A percentile compares a stretch with the other conserved stretches of the same genome.
phyloP scores from a whole-genome alignment of 2,329 filamentous ascomycete genomes.

The Xylaria sp. region DNA sequence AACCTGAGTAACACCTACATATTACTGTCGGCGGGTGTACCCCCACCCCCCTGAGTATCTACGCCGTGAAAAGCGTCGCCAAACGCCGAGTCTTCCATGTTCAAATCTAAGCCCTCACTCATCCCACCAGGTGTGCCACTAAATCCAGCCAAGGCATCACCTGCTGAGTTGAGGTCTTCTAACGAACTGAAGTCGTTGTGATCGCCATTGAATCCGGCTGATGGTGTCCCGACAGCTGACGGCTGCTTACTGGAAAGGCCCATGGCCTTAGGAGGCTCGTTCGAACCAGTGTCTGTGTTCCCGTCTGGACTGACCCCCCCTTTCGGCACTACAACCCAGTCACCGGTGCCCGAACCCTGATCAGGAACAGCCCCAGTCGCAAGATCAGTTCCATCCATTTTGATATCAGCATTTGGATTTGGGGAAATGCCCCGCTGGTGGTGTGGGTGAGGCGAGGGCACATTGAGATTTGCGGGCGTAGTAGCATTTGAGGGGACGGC shows the following conservation, averaged over 20 bases:
- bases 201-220: constrained; percentile 60
- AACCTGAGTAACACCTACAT: constrained; percentile 39
- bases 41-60: constrained; percentile 49
- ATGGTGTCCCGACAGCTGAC: constrained; percentile 60
- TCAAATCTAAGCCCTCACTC: constrained; percentile 67
- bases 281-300: constrained; percentile 41
- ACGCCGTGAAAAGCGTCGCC: constrained; percentile 83
- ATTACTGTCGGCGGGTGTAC: constrained; percentile 47
- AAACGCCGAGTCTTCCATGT: constrained; percentile 81
- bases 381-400: constrained; percentile 67
- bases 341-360: constrained; percentile 66
- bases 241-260: constrained; percentile 51
- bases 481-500: constrained; percentile 65
- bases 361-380: constrained; percentile 59
- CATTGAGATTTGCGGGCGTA: constrained; percentile 64
- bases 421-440: constrained; percentile 28
- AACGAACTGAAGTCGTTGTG: constrained; percentile 72
- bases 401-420: constrained; percentile 53
- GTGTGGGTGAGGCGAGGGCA: constrained; percentile 58
- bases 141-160: constrained; percentile 76
- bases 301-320: constrained; percentile 61
- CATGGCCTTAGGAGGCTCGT: constrained; percentile 41
- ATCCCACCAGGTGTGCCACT: constrained; percentile 65
- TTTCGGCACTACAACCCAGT: constrained; percentile 81
- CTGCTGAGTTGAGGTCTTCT: constrained; percentile 75